Evolutionary conservation across 2,329 filamentous ascomycete species (phyloP).

Genomic region (Colletotrichum abscissum): DNA sequence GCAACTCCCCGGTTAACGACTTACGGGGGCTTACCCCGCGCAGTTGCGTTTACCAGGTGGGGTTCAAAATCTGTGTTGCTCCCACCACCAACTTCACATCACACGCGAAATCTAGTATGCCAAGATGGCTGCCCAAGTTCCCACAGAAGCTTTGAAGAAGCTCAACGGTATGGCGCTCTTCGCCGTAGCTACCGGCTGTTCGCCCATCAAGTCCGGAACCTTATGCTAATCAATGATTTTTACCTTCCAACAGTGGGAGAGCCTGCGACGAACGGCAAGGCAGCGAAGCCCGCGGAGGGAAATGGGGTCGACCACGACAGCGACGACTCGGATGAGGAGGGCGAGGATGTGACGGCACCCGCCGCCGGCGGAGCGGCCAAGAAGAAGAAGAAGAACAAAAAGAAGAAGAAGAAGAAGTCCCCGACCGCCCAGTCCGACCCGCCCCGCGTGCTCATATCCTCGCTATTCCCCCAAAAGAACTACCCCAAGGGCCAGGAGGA

Average conservation of each 20-base stretch:
- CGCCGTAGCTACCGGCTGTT: background rate
- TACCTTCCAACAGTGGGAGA: constrained; percentile 50
- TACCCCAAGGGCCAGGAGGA: constrained; percentile 85
- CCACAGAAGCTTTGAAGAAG: constrained; percentile 56
- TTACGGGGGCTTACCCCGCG: constrained; percentile 36
- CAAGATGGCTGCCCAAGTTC: constrained; percentile 57
- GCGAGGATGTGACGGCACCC: constrained; percentile 50
- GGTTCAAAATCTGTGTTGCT: constrained; percentile 35
- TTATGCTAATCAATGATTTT: constrained; percentile 20
- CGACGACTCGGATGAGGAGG: constrained; percentile 66
- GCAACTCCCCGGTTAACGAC: constrained; percentile 22
- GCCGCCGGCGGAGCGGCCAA: constrained; percentile 58
- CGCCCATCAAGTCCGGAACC: background rate
- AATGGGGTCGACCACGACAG: constrained; percentile 52
- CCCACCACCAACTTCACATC: constrained; percentile 31
- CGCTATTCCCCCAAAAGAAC: constrained; percentile 76
- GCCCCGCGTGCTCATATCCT: constrained; percentile 78
- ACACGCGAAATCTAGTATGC: constrained; percentile 31
- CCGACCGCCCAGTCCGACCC: constrained; percentile 81
- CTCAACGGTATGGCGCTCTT: constrained; percentile 49
- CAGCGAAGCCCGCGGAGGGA: constrained; percentile 48
- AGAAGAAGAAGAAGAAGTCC: constrained; percentile 75
- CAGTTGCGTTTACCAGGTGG: constrained; percentile 34
- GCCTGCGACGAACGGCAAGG: constrained; percentile 52
- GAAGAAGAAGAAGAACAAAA: constrained; percentile 86